Evolutionary conservation across 176 grass and related monocot genomes (phyloP).

Genomic region (Thinopyrum elongatum): DNA sequence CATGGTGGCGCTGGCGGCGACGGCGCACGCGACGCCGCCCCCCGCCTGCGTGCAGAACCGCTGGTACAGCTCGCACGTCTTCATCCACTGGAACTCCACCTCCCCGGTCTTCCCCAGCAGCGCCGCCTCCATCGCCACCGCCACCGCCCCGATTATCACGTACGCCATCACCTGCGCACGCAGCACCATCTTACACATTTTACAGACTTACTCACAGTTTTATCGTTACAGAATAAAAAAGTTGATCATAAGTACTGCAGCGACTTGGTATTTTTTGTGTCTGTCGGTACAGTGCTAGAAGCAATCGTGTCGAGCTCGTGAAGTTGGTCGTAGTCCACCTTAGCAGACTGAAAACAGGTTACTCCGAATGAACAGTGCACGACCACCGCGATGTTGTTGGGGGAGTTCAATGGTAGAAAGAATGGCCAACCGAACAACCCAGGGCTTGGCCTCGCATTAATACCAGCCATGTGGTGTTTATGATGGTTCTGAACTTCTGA

Average conservation of each 20-base stretch:
- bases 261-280: not conserved
- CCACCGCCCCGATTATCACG: constrained; percentile 49
- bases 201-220: not conserved
- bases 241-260: not conserved
- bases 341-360: not conserved
- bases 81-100: constrained; percentile 91
- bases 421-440: constrained; percentile 16
- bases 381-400: not conserved
- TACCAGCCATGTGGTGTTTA: not conserved
- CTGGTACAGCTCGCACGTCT: constrained; percentile 75
- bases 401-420: constrained; percentile 2
- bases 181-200: not conserved
- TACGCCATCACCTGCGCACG: constrained; percentile 88
- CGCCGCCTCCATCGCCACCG: constrained; percentile 59
- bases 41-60: constrained; percentile 72
- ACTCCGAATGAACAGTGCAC: not conserved
- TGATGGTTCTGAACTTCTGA: constrained; percentile 14
- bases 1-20: constrained; percentile 43
- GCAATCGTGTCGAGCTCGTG: not conserved
- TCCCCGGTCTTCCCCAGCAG: constrained; percentile 57
- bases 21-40: constrained; percentile 46
- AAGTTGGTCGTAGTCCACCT: not conserved
- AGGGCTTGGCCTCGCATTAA: constrained; percentile 9
- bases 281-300: not conserved
- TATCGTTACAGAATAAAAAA: not conserved